Evolutionary conservation across 176 grass and related monocot genomes (phyloP).

Genomic region (Musa schizocarpa): DNA sequence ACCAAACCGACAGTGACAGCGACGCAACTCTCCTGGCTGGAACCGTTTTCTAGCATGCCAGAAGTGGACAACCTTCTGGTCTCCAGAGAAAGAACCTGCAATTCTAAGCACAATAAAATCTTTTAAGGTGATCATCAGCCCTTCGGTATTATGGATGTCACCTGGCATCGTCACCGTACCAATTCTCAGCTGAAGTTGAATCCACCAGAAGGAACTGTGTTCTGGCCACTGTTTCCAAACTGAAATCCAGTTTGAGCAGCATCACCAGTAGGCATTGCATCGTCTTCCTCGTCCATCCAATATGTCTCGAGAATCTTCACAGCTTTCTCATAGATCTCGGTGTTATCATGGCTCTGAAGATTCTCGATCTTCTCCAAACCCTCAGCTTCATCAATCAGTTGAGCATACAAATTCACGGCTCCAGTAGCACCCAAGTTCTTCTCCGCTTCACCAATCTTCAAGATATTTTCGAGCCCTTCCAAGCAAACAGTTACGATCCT

Average conservation of each 20-base stretch:
- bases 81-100: too few relatives aligned
- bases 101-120: too few relatives aligned
- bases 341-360: constrained; percentile 87
- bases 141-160: too few relatives aligned
- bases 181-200: constrained; percentile 62
- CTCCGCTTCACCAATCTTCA: constrained; percentile 69
- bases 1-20: too few relatives aligned
- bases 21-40: too few relatives aligned
- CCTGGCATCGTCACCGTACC: too few relatives aligned
- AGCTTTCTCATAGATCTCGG: constrained; percentile 87
- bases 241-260: constrained; percentile 49
- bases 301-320: constrained; percentile 83
- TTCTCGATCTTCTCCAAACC: constrained; percentile 97
- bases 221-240: constrained; percentile 47
- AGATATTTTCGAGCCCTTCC: constrained; percentile 83
- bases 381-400: constrained; percentile 89
- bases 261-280: constrained; percentile 41
- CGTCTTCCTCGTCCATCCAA: constrained; percentile 86
- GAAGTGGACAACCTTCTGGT: too few relatives aligned
- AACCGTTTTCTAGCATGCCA: too few relatives aligned
- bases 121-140: too few relatives aligned
- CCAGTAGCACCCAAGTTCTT: constrained; percentile 50
- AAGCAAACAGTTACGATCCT: constrained; percentile 85
- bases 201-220: constrained; percentile 50
- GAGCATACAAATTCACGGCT: constrained; percentile 57